These are phyloP conservation scores for Marvania coccoides DNA, from an alignment of 139 green algal genomes.

Conservation along the genomic window DNA sequence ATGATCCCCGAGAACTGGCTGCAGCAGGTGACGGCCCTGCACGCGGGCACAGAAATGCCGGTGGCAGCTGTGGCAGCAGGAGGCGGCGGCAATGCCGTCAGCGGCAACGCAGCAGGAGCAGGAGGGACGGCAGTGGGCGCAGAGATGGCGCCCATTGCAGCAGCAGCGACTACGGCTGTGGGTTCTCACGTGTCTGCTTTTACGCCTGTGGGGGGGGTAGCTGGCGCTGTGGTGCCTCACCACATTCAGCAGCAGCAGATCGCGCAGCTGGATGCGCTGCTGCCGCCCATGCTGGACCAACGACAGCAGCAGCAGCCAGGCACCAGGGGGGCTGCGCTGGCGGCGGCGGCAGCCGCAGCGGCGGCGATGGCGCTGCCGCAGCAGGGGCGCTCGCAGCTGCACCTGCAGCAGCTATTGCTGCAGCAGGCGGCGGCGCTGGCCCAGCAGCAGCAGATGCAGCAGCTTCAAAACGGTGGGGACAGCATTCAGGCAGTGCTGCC, in stretches of 20 bases:
- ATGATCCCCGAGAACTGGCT: constrained; percentile 20
- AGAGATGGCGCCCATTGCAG: background rate
- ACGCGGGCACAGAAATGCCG: background rate
- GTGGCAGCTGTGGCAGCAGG: background rate
- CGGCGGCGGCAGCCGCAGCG: background rate
- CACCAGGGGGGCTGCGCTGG: no score
- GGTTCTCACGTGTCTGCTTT: background rate
- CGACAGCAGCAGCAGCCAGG: background rate
- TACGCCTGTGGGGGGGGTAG: background rate
- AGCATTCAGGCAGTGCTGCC: no score
- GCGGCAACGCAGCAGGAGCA: background rate
- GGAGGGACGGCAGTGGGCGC: background rate
- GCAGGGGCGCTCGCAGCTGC: background rate
- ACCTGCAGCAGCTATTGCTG: background rate
- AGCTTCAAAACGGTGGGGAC: no score
- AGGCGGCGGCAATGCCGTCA: background rate
- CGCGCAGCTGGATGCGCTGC: no score
- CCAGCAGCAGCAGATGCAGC: background rate
- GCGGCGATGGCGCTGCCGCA: background rate
- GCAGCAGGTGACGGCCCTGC: constrained; percentile 4
- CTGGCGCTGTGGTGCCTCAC: no score
- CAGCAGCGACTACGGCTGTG: background rate
- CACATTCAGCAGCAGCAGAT: no score
- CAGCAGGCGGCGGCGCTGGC: background rate
- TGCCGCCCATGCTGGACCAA: background rate